Evolutionary conservation across 2,329 filamentous ascomycete genomes (phyloP).

Genomic region (Fusarium sp.): DNA sequence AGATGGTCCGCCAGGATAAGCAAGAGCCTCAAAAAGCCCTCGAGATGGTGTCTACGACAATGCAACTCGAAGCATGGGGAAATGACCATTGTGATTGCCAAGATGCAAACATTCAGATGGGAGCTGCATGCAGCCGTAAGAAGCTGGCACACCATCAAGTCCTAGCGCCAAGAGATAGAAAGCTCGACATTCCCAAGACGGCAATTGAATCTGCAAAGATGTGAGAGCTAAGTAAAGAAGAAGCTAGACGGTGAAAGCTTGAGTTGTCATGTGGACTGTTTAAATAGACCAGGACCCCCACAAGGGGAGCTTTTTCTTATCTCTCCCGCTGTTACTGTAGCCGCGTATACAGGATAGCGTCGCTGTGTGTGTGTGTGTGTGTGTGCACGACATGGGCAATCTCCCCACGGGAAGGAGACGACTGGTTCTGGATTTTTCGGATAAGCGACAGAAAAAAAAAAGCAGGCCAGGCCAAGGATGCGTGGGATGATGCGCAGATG

Average conservation of each 20-base stretch:
- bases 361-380: conserved; percentile 9
- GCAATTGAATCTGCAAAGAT: neutral
- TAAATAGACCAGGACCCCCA: neutral
- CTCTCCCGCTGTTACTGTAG: neutral
- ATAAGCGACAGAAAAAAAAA: neutral
- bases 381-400: conserved; percentile 14
- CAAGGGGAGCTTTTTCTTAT: neutral
- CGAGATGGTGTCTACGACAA: neutral
- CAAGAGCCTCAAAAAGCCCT: neutral
- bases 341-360: neutral
- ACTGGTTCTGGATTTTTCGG: neutral
- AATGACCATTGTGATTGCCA: neutral
- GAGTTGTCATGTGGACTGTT: neutral
- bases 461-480: conserved; percentile 8
- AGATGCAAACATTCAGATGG: neutral
- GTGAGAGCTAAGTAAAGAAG: neutral
- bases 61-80: neutral
- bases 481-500: conserved; percentile 24
- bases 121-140: neutral
- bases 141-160: neutral
- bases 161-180: neutral
- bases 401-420: conserved; percentile 9
- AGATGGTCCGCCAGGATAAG: neutral
- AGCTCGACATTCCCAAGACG: neutral
- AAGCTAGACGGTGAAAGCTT: neutral